Evolutionary conservation across 768 basidiomycete genomes (phyloP), one percentile per base, ranked within the genome.

Genomic region (Russula abietina): DNA sequence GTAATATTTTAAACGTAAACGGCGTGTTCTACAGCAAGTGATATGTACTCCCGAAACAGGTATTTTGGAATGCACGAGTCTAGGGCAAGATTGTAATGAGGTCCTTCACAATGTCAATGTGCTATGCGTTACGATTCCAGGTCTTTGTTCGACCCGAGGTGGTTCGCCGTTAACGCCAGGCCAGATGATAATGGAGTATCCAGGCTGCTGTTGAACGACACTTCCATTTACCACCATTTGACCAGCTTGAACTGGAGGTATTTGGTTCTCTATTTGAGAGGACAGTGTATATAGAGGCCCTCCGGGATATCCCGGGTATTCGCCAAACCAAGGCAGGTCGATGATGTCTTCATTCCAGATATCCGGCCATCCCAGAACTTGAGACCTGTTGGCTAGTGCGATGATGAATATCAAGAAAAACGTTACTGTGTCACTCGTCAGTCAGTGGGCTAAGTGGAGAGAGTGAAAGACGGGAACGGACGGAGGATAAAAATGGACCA

Each of bases 291-390:
- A 43, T 22, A 16, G 9, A 10, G 60, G 16, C 59, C 58, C 52
- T 51, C 70, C 70, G 10, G 70, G 66, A 69, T 83, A 86, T 43
- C 85, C 86, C 26, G 87, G 87, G 67, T 76, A 76, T 76, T 91
- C 84, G 52, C 83, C 83, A 69, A 86, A 91, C 89, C 89, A 91
- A 1, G 85, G 86, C 11, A 91, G 78, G 67, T 90, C 87, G 77
- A 73, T 67, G 64, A 78, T 74, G 61, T 85, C 84, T 68, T 84
- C 84, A 17, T 67, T 61, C 84, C 85, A 87, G 50, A 85, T 83
- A 57, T 76, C 67, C 50, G 73, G 78, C 16, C 80, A 77, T 28
- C 86, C 85, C 67, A 81, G 78, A 57, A 74, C 72, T 65, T 84
- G 79, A 30, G 85, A 82, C 66, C 77, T 80, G 46, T 74, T 76